phyloP scores from a whole-genome alignment of 306 rosid genomes.

The Fragaria iinumae region DNA sequence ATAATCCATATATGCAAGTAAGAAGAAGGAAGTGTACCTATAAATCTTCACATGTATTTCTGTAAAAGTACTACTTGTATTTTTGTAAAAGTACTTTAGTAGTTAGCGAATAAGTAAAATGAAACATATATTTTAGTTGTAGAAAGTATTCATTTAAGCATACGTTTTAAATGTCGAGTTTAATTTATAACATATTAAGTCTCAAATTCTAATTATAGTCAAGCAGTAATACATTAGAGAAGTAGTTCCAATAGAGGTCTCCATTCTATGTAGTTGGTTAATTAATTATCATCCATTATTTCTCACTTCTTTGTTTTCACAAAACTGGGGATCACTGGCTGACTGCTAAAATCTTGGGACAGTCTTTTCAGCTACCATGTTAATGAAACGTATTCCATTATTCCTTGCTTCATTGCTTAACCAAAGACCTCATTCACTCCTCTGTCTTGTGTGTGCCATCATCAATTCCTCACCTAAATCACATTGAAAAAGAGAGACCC shows the following conservation, averaged over 20 bases:
- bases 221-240: no score
- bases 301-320: not conserved
- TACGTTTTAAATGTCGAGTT: no score
- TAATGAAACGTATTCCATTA: constrained; percentile 18
- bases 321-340: not conserved
- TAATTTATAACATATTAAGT: not conserved
- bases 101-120: no score
- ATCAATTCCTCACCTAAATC: constrained; percentile 7
- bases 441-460: not conserved
- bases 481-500: constrained; percentile 14
- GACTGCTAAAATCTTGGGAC: not conserved
- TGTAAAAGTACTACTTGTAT: no score
- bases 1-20: no score
- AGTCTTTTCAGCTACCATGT: constrained; percentile 29
- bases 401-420: constrained; percentile 49
- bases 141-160: no score
- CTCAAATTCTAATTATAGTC: no score
- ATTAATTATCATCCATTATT: not conserved
- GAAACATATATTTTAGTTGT: no score
- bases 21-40: constrained; percentile 19
- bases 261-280: not conserved
- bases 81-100: no score
- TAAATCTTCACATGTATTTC: no score
- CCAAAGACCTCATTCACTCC: constrained; percentile 19
- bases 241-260: not conserved